These are phyloP conservation scores for Cladophialophora immunda DNA, from an alignment of 2,329 filamentous ascomycete genomes.

Conservation along the genomic window DNA sequence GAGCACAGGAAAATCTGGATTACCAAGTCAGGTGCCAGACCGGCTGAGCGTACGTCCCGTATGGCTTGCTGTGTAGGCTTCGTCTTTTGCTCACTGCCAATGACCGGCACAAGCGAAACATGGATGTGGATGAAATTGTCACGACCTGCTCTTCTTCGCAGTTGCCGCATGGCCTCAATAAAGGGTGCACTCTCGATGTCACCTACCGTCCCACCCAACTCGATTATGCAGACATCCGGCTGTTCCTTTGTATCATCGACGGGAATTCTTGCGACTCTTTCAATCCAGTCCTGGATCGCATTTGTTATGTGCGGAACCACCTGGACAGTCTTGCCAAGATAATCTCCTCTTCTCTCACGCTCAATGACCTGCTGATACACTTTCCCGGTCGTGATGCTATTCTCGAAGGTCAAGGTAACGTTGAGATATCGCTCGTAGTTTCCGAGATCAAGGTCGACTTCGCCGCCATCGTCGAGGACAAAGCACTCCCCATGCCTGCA, in stretches of 20 bases:
- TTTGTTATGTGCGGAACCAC: constrained; percentile 93
- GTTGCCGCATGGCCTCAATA: constrained; percentile 83
- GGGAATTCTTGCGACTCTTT: constrained; percentile 82
- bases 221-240: constrained; percentile 92
- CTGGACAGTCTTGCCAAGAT: constrained; percentile 88
- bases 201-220: constrained; percentile 65
- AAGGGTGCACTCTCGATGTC: constrained; percentile 91
- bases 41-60: constrained; percentile 81
- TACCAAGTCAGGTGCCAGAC: constrained; percentile 75
- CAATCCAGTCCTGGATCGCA: constrained; percentile 91
- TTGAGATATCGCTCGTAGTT: constrained; percentile 85
- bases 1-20: constrained; percentile 39
- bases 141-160: constrained; percentile 75
- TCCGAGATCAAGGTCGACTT: constrained; percentile 77
- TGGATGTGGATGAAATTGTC: constrained; percentile 88
- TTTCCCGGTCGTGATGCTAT: constrained; percentile 98
- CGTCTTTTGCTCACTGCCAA: constrained; percentile 85
- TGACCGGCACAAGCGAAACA: constrained; percentile 85
- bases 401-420: constrained; percentile 81
- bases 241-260: constrained; percentile 83
- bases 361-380: constrained; percentile 91
- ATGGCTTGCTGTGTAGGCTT: constrained; percentile 96
- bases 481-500: constrained; percentile 85
- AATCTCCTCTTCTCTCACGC: constrained; percentile 75
- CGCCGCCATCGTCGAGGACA: constrained; percentile 83